These are phyloP conservation scores for Oryza officinalis DNA, from an alignment of 176 grass and related monocot genomes.

Conservation along the genomic window DNA sequence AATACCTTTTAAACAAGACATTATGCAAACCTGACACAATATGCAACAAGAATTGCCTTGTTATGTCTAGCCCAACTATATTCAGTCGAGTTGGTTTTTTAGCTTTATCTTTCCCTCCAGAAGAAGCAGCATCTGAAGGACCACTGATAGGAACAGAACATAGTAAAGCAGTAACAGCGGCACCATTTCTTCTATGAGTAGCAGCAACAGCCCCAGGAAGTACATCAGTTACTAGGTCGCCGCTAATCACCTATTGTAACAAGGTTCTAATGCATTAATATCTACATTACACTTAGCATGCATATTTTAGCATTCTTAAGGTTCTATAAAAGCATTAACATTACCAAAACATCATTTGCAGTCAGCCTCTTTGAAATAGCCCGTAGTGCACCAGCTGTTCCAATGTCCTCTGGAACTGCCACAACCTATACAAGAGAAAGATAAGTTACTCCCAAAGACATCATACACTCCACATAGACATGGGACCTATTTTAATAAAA, in stretches of 20 bases:
- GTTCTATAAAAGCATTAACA: slow-evolving; percentile 20
- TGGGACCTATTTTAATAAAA: neutral
- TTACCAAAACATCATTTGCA: slow-evolving; percentile 92
- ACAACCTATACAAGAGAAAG: slow-evolving; percentile 56
- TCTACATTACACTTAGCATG: slow-evolving; percentile 2
- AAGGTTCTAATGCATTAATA: slow-evolving; percentile 1
- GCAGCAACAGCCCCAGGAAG: slow-evolving; percentile 85
- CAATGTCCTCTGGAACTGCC: slow-evolving; percentile 77
- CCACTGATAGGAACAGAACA: slow-evolving; percentile 86
- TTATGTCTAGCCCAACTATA: slow-evolving; percentile 84
- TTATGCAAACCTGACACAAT: slow-evolving; percentile 71
- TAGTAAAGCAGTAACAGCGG: slow-evolving; percentile 80
- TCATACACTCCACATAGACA: neutral
- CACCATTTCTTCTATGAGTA: slow-evolving; percentile 93
- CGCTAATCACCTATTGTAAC: slow-evolving; percentile 73
- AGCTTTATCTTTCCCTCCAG: slow-evolving; percentile 96
- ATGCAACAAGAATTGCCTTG: slow-evolving; percentile 87
- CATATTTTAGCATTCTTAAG: slow-evolving; percentile 5
- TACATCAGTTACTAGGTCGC: slow-evolving; percentile 92
- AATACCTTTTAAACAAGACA: slow-evolving; percentile 1
- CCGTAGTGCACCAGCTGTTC: slow-evolving; percentile 82
- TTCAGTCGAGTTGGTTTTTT: slow-evolving; percentile 79
- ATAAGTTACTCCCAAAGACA: slow-evolving; percentile 28
- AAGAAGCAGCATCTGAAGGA: slow-evolving; percentile 64
- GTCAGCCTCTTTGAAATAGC: slow-evolving; percentile 67